phyloP scores from a whole-genome alignment of 495 filamentous ascomycete genomes.

The Astrocystis sublimbata region DNA sequence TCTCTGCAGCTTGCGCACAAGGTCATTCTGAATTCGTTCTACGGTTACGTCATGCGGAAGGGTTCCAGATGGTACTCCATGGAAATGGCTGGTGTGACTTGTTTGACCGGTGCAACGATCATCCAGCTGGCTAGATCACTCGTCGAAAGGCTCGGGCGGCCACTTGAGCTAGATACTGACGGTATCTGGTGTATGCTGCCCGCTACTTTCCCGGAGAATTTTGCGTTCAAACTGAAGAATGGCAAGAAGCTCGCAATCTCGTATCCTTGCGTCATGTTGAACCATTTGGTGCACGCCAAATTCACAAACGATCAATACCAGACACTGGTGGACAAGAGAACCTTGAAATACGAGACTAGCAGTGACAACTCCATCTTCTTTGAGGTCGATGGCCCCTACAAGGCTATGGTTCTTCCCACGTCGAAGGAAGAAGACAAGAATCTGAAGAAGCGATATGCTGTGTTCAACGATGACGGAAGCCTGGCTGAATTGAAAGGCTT shows the following conservation, averaged over 20 bases:
- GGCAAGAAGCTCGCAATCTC: constrained; percentile 95
- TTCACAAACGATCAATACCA: constrained; percentile 99
- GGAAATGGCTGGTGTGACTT: constrained; percentile 99
- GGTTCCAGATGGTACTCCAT: constrained; percentile 98
- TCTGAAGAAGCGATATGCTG: constrained; percentile 97
- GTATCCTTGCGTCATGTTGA: constrained; percentile 99
- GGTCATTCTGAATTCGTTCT: constrained; percentile 98
- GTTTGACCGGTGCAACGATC: constrained; percentile 92
- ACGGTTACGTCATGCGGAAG: constrained; percentile 99
- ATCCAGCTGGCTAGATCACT: constrained; percentile 96
- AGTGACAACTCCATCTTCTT: constrained; percentile 99
- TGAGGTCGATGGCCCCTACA: constrained; percentile 97
- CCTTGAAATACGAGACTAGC: constrained; percentile 88
- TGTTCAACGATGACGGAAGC: constrained; percentile 97
- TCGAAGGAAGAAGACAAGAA: constrained; percentile 99
- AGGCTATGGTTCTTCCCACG: constrained; percentile 94
- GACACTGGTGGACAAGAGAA: constrained; percentile 73
- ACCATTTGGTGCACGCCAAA: constrained; percentile 90
- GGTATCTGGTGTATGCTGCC: constrained; percentile 99
- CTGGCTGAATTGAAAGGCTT: constrained; percentile 98
- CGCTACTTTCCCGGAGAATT: constrained; percentile 95
- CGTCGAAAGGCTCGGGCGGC: constrained; percentile 90
- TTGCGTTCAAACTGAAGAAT: constrained; percentile 88
- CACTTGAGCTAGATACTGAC: constrained; percentile 96
- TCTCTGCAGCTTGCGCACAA: constrained; percentile 97